phyloP scores from a whole-genome alignment of 2,329 filamentous ascomycete genomes.

The Cladophialophora bantiana region DNA sequence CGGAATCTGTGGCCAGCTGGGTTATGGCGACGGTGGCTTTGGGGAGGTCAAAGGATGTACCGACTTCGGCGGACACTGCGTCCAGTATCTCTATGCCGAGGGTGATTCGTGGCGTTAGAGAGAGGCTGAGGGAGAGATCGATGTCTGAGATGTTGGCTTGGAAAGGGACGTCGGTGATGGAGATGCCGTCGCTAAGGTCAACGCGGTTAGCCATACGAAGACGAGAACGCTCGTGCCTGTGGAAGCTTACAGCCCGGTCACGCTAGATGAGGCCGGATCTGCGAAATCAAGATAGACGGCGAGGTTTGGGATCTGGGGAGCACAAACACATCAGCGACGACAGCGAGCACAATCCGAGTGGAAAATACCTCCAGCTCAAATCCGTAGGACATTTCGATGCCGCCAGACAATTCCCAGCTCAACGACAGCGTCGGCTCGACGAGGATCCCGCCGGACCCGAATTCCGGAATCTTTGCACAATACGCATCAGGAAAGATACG shows the following conservation, averaged over 20 bases:
- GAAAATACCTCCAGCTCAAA: conserved; percentile 15
- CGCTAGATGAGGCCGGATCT: conserved; percentile 5
- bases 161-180: conserved; percentile 14
- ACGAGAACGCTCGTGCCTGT: background rate
- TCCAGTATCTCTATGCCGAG: conserved; percentile 8
- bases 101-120: conserved; percentile 4
- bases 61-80: background rate
- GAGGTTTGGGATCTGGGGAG: conserved; percentile 10
- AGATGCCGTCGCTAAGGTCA: conserved; percentile 1
- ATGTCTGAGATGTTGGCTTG: conserved; percentile 18
- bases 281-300: conserved; percentile 7
- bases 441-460: conserved; percentile 11
- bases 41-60: conserved; percentile 6
- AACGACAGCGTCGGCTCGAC: conserved; percentile 9
- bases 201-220: background rate
- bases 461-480: conserved; percentile 10
- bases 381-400: conserved; percentile 15
- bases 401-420: conserved; percentile 15
- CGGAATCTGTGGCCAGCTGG: conserved; percentile 11
- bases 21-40: conserved; percentile 5
- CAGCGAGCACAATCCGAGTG: background rate
- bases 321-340: background rate
- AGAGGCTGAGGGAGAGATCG: conserved; percentile 8
- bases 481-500: background rate
- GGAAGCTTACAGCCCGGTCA: conserved; percentile 19